These are phyloP conservation scores for Colletotrichum sp. DNA, from an alignment of 2,329 filamentous ascomycete species.

Conservation along the genomic window DNA sequence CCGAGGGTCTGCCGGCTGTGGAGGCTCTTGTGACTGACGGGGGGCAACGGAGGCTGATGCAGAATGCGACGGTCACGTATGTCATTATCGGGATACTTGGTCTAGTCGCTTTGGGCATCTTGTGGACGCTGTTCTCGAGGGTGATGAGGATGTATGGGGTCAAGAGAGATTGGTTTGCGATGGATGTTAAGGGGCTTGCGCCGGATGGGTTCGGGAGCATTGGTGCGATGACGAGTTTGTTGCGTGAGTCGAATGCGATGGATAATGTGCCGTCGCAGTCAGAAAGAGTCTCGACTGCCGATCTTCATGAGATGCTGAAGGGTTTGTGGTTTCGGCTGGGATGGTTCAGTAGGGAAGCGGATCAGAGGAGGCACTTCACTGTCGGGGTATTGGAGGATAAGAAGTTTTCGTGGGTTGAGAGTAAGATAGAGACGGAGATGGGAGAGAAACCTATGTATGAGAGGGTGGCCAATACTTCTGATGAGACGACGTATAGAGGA, in stretches of 20 bases:
- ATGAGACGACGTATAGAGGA: background rate
- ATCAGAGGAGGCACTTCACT: background rate
- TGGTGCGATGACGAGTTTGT: background rate
- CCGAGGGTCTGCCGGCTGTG: background rate
- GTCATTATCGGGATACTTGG: background rate
- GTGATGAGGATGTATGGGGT: background rate
- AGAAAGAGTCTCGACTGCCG: background rate
- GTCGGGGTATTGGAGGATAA: background rate
- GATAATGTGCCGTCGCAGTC: background rate
- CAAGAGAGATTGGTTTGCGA: background rate
- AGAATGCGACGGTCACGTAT: background rate
- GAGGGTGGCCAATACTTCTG: background rate
- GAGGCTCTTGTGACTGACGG: background rate
- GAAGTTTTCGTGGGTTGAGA: background rate
- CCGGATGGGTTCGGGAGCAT: background rate
- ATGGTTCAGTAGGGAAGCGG: background rate
- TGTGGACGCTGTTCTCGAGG: background rate
- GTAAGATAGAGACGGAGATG: background rate
- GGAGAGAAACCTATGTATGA: background rate
- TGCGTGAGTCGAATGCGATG: background rate
- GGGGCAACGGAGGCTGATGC: background rate
- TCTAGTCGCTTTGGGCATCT: background rate
- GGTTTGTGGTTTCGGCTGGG: background rate
- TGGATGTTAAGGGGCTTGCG: conserved; percentile 1
- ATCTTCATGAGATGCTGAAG: background rate